Evolutionary conservation across 2,329 filamentous ascomycete species (phyloP).

Genomic region (Ascochyta pisi): DNA sequence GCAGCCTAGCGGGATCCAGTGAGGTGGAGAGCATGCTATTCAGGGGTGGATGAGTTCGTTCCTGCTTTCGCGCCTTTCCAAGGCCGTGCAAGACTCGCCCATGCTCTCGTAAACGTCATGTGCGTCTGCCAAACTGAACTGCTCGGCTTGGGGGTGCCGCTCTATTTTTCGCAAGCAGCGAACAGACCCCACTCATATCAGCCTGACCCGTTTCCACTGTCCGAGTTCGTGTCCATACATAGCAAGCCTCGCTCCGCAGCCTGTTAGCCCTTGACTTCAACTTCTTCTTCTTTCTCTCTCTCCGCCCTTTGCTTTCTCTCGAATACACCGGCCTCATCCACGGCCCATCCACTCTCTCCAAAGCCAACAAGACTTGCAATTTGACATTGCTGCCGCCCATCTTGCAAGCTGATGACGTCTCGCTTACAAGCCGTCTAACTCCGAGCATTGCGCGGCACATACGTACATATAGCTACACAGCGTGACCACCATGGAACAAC

Average conservation of each 20-base stretch:
- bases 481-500: slow-evolving; percentile 32
- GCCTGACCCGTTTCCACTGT: slow-evolving; percentile 26
- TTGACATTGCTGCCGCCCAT: slow-evolving; percentile 22
- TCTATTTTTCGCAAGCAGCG: slow-evolving; percentile 39
- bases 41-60: slow-evolving; percentile 19
- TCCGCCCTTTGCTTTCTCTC: not conserved
- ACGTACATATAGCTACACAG: no score
- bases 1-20: slow-evolving; percentile 13
- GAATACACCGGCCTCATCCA: not conserved
- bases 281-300: slow-evolving; percentile 11
- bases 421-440: slow-evolving; percentile 22
- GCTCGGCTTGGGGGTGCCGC: slow-evolving; percentile 26
- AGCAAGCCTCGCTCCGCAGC: slow-evolving; percentile 19
- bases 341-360: slow-evolving; percentile 5
- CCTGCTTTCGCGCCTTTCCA: slow-evolving; percentile 24
- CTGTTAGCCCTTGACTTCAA: slow-evolving; percentile 30
- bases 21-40: slow-evolving; percentile 14
- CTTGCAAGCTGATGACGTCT: slow-evolving; percentile 33
- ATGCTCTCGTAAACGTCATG: slow-evolving; percentile 45
- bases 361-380: not conserved
- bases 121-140: slow-evolving; percentile 29
- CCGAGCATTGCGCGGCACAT: slow-evolving; percentile 13
- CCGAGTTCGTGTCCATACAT: slow-evolving; percentile 6
- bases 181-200: slow-evolving; percentile 34
- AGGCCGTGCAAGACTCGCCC: slow-evolving; percentile 38